Conservation (phyloP, 495 filamentous ascomycete species). For the Penicillium flavigenum region DNA sequence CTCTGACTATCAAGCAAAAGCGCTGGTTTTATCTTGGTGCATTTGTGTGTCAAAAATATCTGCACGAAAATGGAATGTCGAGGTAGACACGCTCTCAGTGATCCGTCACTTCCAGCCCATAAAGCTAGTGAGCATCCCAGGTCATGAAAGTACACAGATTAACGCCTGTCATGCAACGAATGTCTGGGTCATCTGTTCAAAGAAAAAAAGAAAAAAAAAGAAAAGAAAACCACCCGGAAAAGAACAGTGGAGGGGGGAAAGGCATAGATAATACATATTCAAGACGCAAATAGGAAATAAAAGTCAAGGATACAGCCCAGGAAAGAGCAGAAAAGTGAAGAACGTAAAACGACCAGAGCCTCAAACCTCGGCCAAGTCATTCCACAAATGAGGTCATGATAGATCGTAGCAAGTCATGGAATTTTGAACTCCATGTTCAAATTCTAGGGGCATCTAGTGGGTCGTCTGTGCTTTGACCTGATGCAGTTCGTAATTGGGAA, state of each 20-base stretch:
- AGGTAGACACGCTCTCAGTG: background rate
- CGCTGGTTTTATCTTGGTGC: slow-evolving; percentile 1
- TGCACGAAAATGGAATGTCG: background rate
- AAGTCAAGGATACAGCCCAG: slow-evolving; percentile 3
- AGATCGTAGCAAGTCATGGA: slow-evolving; percentile 26
- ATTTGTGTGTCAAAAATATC: background rate
- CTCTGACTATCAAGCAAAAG: background rate
- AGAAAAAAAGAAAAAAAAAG: background rate
- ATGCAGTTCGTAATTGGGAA: slow-evolving; percentile 71
- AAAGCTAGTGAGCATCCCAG: background rate
- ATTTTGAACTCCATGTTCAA: slow-evolving; percentile 1
- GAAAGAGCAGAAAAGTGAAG: slow-evolving; percentile 2
- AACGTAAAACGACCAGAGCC: background rate
- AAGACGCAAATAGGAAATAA: slow-evolving; percentile 5
- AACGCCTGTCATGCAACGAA: slow-evolving; percentile 20
- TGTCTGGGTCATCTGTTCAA: slow-evolving; percentile 6
- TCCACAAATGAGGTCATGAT: slow-evolving; percentile 18
- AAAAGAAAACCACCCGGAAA: background rate
- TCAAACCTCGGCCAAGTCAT: background rate
- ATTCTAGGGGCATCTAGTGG: background rate
- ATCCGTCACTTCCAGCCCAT: background rate
- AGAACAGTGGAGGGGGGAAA: background rate
- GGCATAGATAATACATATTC: slow-evolving; percentile 17
- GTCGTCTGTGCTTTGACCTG: slow-evolving; percentile 40
- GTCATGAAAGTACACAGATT: slow-evolving; percentile 12